Evolutionary conservation across 1,284 basidiomycete genomes (phyloP).

Genomic region (Coniferiporia sulphurascens): DNA sequence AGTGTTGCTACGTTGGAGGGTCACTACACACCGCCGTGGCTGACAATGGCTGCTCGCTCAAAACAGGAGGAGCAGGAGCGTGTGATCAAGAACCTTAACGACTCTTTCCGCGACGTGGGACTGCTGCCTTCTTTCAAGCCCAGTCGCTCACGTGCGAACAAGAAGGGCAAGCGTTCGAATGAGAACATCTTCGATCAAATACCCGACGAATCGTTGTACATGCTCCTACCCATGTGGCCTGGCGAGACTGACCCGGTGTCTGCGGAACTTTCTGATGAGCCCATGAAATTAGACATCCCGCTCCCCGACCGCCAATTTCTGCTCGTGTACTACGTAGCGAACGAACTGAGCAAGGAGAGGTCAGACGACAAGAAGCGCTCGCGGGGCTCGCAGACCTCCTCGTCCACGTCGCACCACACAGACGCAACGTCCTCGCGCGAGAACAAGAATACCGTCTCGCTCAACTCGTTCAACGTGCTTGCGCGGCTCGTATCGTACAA

Average conservation of each 20-base stretch:
- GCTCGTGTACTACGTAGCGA: constrained; percentile 65
- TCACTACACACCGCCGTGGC: constrained; percentile 62
- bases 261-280: constrained; percentile 27
- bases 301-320: constrained; percentile 60
- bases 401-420: constrained; percentile 33
- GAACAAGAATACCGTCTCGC: constrained; percentile 39
- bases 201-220: constrained; percentile 64
- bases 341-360: constrained; percentile 34
- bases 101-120: constrained; percentile 73
- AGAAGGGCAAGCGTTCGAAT: constrained; percentile 12
- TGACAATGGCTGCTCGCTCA: constrained; percentile 54
- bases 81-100: constrained; percentile 63
- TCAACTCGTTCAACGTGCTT: constrained; percentile 58
- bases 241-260: constrained; percentile 55
- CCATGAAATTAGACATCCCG: constrained; percentile 36
- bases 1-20: constrained; percentile 30
- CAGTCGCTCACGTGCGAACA: constrained; percentile 23
- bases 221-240: constrained; percentile 79
- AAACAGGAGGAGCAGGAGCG: constrained; percentile 62
- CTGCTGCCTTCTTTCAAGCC: constrained; percentile 51
- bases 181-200: constrained; percentile 56
- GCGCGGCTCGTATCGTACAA: constrained; percentile 63
- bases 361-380: constrained; percentile 31
- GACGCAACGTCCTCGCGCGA: constrained; percentile 25
- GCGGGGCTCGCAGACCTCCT: constrained; percentile 31